Base-by-base conservation (phyloP, 2,329 filamentous ascomycete genomes). In the Aspergillus fumigatiaffinis region DNA sequence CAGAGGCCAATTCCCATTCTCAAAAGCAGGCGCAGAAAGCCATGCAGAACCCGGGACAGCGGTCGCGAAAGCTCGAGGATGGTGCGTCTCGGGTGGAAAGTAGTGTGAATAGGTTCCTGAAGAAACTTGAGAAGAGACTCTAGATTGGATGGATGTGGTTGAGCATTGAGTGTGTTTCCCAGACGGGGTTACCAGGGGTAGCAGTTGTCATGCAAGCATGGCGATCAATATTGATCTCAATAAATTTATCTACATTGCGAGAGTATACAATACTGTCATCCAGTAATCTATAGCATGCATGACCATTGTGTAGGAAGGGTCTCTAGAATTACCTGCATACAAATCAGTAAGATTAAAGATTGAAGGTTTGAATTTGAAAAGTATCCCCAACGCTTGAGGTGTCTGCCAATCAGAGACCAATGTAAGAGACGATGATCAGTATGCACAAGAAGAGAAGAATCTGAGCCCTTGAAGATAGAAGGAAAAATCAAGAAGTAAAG, bases 121-220 rank as follows among this genome's bases (percentile, higher is more conserved):
- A 76, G 69, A 77, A 73, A 62, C 62, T 79, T 51, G 77, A 79
- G 63, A 79, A 77, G 66, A 73, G 59, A 55, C 54, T 74, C 41
- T 73, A 50, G 54, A 23, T 9, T 14, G 29, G 14, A 38, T 17
- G 14, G 29, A 17, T 38, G 7, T 38, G 32, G 32, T 38, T n/a
- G 14, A 38, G 32, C 17, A 17, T 38, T 38, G 32, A 17, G 32
- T 17, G 2, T n/a, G 32, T 38, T 38, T 38, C 3, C 28, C 29
- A 2, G 12, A 32, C 12, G 29, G 28, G 9, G 9, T 29, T 23
- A 3, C 23, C 23, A 23, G 23, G 29, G 10, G 12, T 32, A 14
- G 29, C 12, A 32, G 29, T 32, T 14, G 29, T 10, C 29, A 14
- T 38, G 14, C 32, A 38, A 38, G 6, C 32, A 17, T 38, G 14